Percentiles rank a stretch among this genome's conserved stretches.
These are phyloP conservation scores for Fusarium paranaense DNA, from an alignment of 2,329 filamentous ascomycete genomes.

Conservation along the genomic window DNA sequence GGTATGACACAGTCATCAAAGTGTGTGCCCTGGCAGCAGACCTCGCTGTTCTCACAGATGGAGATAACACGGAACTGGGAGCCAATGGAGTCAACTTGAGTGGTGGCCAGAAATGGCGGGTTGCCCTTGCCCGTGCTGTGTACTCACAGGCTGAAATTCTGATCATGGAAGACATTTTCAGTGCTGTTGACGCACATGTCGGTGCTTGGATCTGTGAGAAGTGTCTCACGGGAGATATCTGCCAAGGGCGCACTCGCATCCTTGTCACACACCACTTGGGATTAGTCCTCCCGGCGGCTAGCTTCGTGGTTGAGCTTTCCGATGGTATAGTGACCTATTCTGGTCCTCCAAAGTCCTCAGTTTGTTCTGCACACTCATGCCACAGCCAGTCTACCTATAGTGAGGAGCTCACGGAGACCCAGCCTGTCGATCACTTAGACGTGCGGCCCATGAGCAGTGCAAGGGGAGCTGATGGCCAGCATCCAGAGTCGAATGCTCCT, in stretches of 20 bases:
- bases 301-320: conserved; percentile 78
- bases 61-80: conserved; percentile 82
- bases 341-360: conserved; percentile 36
- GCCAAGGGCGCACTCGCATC: conserved; percentile 76
- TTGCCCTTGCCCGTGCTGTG: conserved; percentile 81
- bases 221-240: conserved; percentile 77
- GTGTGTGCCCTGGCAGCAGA: conserved; percentile 81
- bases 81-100: conserved; percentile 86
- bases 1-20: conserved; percentile 76
- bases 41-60: conserved; percentile 77
- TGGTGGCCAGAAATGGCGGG: conserved; percentile 84
- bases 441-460: conserved; percentile 54
- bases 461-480: conserved; percentile 42
- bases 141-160: conserved; percentile 82
- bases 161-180: conserved; percentile 85
- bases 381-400: conserved; percentile 16
- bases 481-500: conserved; percentile 44
- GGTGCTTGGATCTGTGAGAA: conserved; percentile 81
- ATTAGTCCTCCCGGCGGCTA: conserved; percentile 75
- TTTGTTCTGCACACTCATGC: neutral
- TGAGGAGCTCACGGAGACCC: conserved; percentile 54
- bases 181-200: conserved; percentile 82
- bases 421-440: conserved; percentile 64
- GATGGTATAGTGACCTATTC: conserved; percentile 69
- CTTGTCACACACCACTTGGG: conserved; percentile 85